Base-by-base conservation (phyloP, 495 filamentous ascomycete genomes). In the Cercophora samala region DNA sequence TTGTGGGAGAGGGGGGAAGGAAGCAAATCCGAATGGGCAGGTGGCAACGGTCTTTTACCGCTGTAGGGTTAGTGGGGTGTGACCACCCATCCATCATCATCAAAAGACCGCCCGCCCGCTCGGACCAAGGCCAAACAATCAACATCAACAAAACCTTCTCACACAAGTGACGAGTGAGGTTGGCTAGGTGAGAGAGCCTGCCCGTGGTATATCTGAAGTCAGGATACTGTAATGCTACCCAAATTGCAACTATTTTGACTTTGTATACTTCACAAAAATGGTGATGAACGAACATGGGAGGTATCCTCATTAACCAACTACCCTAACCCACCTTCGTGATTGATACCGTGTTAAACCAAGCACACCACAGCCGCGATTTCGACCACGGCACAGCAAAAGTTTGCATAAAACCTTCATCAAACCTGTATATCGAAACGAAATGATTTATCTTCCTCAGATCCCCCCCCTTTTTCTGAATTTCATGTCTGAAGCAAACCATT, bases 21-120 rank as follows among this genome's bases (percentile, higher is more conserved):
- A 60, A 21, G n/a, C 32, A 8, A 21, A 29, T 29, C 3, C 32
- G 0, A 51, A 29, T n/a, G 32, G 60, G 60, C 60, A 62, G 60
- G 60, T 62, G 60, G 26, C 32, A 62, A 62, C 60, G 60, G 26
- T 25, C 32, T 62, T 46, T 46, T 46, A 46, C 37, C 37, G 37
- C 37, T 13, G 37, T 46, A 46, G 37, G 37, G 37, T 46, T 46
- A 17, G 37, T 46, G 8, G 37, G 15, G 37, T 46, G 37, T 46
- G 37, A 46, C 37, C 37, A 46, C 37, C 37, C 37, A 17, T 18
- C 37, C 37, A 46, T 46, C 15, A 46, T 13, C n/a, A n/a, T n/a
- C n/a, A 13, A 11, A 46, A 29, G 26, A 29, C 26, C 26, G 26
- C 8, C 37, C 37, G 29, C 11, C 15, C 37, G 37, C 37, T 18